A percentile compares a stretch with the other conserved stretches of the same genome.
These are phyloP conservation scores for Globisporangium orthogonon DNA, from an alignment of 352 stramenopile genomes.

Conservation along the genomic window DNA sequence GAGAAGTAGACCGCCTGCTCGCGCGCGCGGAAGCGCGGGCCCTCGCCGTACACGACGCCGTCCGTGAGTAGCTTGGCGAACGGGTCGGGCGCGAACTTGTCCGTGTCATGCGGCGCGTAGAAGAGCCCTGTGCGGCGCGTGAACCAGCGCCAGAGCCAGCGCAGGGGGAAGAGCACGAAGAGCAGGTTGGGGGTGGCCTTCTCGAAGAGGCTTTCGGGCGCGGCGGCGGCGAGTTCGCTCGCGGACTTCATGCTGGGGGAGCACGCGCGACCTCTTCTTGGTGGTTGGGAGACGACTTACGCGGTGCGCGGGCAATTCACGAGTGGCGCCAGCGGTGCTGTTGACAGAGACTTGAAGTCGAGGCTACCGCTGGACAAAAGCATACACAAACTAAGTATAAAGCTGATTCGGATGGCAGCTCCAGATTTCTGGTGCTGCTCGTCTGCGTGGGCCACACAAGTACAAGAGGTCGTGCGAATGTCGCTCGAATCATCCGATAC, in stretches of 20 bases:
- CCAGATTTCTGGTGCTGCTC: neutral
- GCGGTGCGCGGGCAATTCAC: neutral
- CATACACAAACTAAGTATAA: too few species aligned
- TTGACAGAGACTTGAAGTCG: neutral
- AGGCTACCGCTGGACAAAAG: too few species aligned
- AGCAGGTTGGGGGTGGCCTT: slow-evolving; percentile 15
- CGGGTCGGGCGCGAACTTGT: slow-evolving; percentile 18
- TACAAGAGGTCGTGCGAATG: neutral
- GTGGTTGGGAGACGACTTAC: neutral
- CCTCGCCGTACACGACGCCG: slow-evolving; percentile 51
- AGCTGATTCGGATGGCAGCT: too few species aligned
- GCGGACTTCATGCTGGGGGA: neutral
- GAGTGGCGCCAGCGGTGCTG: neutral
- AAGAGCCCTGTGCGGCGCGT: slow-evolving; percentile 19
- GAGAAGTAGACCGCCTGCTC: slow-evolving; percentile 57
- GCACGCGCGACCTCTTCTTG: too few species aligned
- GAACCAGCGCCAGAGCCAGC: slow-evolving; percentile 25
- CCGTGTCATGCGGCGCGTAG: slow-evolving; percentile 9
- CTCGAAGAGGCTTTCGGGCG: slow-evolving; percentile 14
- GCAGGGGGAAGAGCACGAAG: slow-evolving; percentile 14
- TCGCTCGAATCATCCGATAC: neutral
- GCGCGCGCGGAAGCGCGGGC: slow-evolving; percentile 42
- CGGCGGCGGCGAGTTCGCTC: neutral
- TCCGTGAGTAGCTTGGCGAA: slow-evolving; percentile 24
- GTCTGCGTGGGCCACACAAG: too few species aligned